Evolutionary conservation across 2,329 filamentous ascomycete species (phyloP), one percentile per base, ranked within the genome.

Genomic region (Fusarium luffae): DNA sequence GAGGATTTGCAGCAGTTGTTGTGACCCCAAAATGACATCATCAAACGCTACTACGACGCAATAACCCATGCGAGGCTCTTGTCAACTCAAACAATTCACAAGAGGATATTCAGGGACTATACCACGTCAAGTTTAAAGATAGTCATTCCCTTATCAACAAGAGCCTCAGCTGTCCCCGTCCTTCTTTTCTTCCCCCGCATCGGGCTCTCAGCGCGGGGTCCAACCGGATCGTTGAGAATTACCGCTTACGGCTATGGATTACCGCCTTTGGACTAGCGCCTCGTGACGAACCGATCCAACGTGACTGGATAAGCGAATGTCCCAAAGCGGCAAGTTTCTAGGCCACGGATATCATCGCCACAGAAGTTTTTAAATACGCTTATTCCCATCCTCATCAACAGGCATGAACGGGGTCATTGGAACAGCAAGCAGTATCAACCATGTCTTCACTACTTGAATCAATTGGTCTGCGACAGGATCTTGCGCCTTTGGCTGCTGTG

Each of bases 281-380:
- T 0, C 7, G 25, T 47, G 44, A 28, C 18, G 25, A 47, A 28
- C 5, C 4, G 18, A n/a, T 9, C 8, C 18, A n/a, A 14, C 16
- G 14, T 28, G 6, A 47, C 44, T 28, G 18, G 16, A 14, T 25
- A 56, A 37, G 18, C 54, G n/a, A 40, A 0, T 8, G 3, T 47
- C 25, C 59, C 21, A 19, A 54, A 62, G 5, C 12, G 59, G 59
- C 23, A 62, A 47, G 28, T 62, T 62, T 62, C 27, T 23, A 3
- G 59, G 48, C 59, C 56, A 62, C 25, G 10, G 18, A 6, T 41
- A 37, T 62, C 54, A 32, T 46, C 21, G 18, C 30, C 14, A 19
- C 19, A 59, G 23, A 19, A 37, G 18, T 27, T 47, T 43, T 43
- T 47, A 47, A 47, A 47, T 14, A 28, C 23, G 25, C 44, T 47